Evolutionary conservation across 169 alveolate genomes (phyloP).

Genomic region (Cryptosporidium bovis): DNA sequence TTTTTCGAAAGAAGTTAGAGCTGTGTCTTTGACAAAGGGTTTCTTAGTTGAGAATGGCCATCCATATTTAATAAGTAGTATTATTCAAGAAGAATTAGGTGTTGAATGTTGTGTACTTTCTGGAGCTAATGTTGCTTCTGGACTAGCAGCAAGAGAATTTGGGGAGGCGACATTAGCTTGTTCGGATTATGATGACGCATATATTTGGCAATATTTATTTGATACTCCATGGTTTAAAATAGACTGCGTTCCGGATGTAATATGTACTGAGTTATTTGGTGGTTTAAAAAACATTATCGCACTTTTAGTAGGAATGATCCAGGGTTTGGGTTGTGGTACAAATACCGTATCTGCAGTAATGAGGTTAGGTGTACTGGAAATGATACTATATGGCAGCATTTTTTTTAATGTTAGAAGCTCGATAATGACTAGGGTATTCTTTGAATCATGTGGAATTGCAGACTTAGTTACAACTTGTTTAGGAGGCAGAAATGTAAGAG

Average conservation of each 20-base stretch:
- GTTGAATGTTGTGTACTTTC: slow-evolving; percentile 84
- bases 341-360: slow-evolving; percentile 94
- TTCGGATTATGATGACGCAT: slow-evolving; percentile 83
- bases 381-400: slow-evolving; percentile 74
- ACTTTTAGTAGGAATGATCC: slow-evolving; percentile 93
- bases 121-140: slow-evolving; percentile 92
- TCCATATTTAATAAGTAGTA: slow-evolving; percentile 82
- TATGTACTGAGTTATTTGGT: slow-evolving; percentile 93
- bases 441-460: slow-evolving; percentile 93
- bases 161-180: slow-evolving; percentile 94
- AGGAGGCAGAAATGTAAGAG: slow-evolving; percentile 91
- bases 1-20: slow-evolving; percentile 77
- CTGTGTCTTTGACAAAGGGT: slow-evolving; percentile 87
- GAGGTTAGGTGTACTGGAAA: slow-evolving; percentile 91
- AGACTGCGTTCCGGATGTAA: slow-evolving; percentile 88
- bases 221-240: slow-evolving; percentile 91
- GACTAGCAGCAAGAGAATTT: slow-evolving; percentile 91
- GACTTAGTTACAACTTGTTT: slow-evolving; percentile 92
- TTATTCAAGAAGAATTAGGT: slow-evolving; percentile 80
- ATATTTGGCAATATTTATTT: slow-evolving; percentile 86
- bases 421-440: slow-evolving; percentile 84
- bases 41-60: slow-evolving; percentile 79
- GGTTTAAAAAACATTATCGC: slow-evolving; percentile 94
- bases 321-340: slow-evolving; percentile 91
- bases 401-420: slow-evolving; percentile 74